Conservation (phyloP, 1,139 yeast species). For the Blastobotrys raffinosifermentans region DNA sequence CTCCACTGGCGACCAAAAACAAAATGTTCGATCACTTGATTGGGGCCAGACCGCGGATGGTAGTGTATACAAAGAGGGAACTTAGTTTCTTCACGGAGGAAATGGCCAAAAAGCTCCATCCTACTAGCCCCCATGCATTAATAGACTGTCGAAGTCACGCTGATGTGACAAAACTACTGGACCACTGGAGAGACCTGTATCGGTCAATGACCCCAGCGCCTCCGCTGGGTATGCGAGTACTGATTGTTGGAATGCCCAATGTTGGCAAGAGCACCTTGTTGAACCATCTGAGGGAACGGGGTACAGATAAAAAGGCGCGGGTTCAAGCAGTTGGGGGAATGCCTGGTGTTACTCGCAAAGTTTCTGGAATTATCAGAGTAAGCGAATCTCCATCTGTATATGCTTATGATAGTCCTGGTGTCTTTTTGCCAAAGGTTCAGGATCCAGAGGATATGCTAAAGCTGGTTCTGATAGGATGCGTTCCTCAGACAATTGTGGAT, state of each 20-base stretch:
- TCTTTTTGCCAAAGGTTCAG: slow-evolving; percentile 70
- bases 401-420: slow-evolving; percentile 90
- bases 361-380: slow-evolving; percentile 71
- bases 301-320: slow-evolving; percentile 42
- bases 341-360: slow-evolving; percentile 84
- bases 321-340: slow-evolving; percentile 84
- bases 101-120: slow-evolving; percentile 51
- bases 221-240: slow-evolving; percentile 70
- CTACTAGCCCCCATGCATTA: slow-evolving; percentile 47
- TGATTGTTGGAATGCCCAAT: slow-evolving; percentile 94
- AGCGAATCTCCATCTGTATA: slow-evolving; percentile 58
- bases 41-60: slow-evolving; percentile 50
- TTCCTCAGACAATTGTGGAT: slow-evolving; percentile 65
- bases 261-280: slow-evolving; percentile 95
- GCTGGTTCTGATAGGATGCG: slow-evolving; percentile 69
- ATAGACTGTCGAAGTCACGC: slow-evolving; percentile 52
- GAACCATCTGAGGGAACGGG: slow-evolving; percentile 62
- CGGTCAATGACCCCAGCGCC: slow-evolving; percentile 46
- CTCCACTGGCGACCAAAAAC: slow-evolving; percentile 81
- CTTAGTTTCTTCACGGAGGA: slow-evolving; percentile 23
- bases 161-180: slow-evolving; percentile 50
- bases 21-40: slow-evolving; percentile 68
- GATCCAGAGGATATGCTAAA: slow-evolving; percentile 68
- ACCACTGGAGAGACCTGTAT: slow-evolving; percentile 36
- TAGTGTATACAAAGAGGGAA: slow-evolving; percentile 69